Percentiles rank a stretch among this genome's conserved stretches.
Evolutionary conservation across 306 rosid genomes (phyloP).

Genomic region (Delonix regia): DNA sequence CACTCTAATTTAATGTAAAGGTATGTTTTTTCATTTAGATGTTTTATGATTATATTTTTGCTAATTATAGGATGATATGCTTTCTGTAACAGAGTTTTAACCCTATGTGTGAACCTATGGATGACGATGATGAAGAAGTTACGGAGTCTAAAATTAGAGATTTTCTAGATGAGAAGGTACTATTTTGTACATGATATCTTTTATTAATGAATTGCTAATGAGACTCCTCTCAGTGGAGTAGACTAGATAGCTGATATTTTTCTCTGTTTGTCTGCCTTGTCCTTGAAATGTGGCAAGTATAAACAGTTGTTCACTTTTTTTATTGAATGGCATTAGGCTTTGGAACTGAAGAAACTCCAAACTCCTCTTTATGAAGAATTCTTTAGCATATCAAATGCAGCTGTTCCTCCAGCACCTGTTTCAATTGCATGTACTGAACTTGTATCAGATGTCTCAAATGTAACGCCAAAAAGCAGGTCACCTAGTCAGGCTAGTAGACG

Average conservation of each 20-base stretch:
- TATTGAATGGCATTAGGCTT: constrained; percentile 56
- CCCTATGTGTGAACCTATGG: constrained; percentile 77
- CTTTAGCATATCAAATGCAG: constrained; percentile 59
- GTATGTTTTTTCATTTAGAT: no score
- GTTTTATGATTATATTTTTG: constrained; percentile 26
- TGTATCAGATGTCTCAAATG: constrained; percentile 48
- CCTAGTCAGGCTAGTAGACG: constrained; percentile 62
- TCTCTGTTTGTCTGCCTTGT: constrained; percentile 16
- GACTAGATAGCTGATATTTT: constrained; percentile 16
- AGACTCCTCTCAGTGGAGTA: constrained; percentile 12
- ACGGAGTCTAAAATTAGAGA: constrained; percentile 86
- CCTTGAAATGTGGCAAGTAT: constrained; percentile 19
- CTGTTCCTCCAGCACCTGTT: constrained; percentile 45
- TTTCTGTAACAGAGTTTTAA: constrained; percentile 75
- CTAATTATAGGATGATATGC: constrained; percentile 25
- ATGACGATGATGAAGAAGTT: constrained; percentile 91
- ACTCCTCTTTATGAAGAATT: constrained; percentile 90
- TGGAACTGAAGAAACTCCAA: constrained; percentile 84
- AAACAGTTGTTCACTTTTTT: constrained; percentile 21
- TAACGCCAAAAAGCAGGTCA: constrained; percentile 68
- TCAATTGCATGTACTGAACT: constrained; percentile 47
- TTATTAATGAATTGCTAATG: background rate
- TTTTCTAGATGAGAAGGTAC: constrained; percentile 86
- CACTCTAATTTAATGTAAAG: constrained; percentile 8
- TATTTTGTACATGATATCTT: constrained; percentile 10